Evolutionary conservation across 2,329 filamentous ascomycete genomes (phyloP).

Genomic region (Didymosphaeria variabile): DNA sequence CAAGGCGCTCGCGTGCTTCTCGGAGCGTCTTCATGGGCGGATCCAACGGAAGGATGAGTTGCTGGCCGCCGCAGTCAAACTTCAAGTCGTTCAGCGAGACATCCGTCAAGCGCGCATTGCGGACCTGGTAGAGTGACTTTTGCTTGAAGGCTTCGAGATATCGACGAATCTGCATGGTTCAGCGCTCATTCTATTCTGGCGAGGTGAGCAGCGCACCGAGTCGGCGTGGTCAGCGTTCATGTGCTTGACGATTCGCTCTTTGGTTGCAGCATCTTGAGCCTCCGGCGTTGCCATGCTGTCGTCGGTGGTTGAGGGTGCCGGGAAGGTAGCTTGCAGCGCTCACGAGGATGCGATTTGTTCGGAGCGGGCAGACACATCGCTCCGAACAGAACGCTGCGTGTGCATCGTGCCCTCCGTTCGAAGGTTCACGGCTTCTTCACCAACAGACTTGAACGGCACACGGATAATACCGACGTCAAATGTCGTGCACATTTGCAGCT

Average conservation of each 20-base stretch:
- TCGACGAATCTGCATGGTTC: constrained; percentile 62
- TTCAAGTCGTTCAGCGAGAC: constrained; percentile 71
- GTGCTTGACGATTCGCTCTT: constrained; percentile 75
- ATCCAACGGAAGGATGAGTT: constrained; percentile 66
- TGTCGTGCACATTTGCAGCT: background rate
- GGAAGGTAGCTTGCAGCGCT: background rate
- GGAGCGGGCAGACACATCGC: background rate
- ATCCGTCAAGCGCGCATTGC: constrained; percentile 70
- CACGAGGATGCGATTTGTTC: background rate
- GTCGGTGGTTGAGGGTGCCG: background rate
- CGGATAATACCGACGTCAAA: background rate
- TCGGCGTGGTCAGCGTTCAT: constrained; percentile 86
- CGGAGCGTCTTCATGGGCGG: constrained; percentile 74
- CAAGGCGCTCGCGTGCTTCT: constrained; percentile 74
- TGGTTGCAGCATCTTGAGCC: constrained; percentile 59
- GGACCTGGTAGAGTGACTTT: constrained; percentile 64
- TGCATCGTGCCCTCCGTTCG: background rate
- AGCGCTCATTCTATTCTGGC: constrained; percentile 14
- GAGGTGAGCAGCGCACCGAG: constrained; percentile 58
- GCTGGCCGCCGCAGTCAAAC: constrained; percentile 62
- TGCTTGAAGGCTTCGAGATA: constrained; percentile 79
- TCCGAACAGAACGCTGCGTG: background rate
- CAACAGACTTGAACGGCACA: no score
- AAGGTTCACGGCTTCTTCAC: no score
- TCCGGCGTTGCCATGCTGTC: constrained; percentile 40